These are phyloP conservation scores for Candida sakaeoensis DNA, from an alignment of 805 yeast genomes.

Conservation along the genomic window DNA sequence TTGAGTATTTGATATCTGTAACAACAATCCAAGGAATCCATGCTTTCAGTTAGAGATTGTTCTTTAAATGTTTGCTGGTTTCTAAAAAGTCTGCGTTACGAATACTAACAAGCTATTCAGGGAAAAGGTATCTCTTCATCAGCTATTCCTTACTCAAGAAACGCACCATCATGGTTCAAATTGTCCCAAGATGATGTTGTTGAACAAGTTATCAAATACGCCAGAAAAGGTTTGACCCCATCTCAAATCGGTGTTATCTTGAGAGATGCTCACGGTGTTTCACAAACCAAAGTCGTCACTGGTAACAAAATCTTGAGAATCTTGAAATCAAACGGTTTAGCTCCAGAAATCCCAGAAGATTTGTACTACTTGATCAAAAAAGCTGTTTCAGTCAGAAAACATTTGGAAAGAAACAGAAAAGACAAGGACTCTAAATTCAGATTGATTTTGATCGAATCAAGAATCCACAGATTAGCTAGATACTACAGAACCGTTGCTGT, in stretches of 20 bases:
- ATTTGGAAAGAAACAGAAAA: constrained; percentile 99
- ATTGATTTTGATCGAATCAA: constrained; percentile 98
- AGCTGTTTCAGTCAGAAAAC: constrained; percentile 99
- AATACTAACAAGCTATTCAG: constrained; percentile 49
- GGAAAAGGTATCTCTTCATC: constrained; percentile 99
- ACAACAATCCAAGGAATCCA: not conserved
- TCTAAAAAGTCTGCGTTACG: not conserved
- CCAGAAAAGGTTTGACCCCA: constrained; percentile 99
- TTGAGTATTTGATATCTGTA: constrained; percentile 13
- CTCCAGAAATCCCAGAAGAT: constrained; percentile 99
- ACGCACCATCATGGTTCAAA: constrained; percentile 99
- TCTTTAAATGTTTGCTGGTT: not conserved
- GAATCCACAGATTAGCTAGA: constrained; percentile 99
- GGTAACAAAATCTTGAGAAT: constrained; percentile 99
- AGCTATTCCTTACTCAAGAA: constrained; percentile 98
- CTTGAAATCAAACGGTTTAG: constrained; percentile 98
- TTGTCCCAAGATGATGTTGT: constrained; percentile 90
- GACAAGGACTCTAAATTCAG: constrained; percentile 99
- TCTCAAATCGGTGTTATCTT: constrained; percentile 99
- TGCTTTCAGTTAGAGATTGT: not conserved
- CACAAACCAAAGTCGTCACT: constrained; percentile 95
- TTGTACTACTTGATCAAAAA: constrained; percentile 98
- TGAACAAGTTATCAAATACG: constrained; percentile 98
- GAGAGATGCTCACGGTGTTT: constrained; percentile 99
- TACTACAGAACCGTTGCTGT: constrained; percentile 99